These are phyloP conservation scores for Sporothrix dimorphospora DNA, from an alignment of 2,329 filamentous ascomycete genomes.

Conservation along the genomic window DNA sequence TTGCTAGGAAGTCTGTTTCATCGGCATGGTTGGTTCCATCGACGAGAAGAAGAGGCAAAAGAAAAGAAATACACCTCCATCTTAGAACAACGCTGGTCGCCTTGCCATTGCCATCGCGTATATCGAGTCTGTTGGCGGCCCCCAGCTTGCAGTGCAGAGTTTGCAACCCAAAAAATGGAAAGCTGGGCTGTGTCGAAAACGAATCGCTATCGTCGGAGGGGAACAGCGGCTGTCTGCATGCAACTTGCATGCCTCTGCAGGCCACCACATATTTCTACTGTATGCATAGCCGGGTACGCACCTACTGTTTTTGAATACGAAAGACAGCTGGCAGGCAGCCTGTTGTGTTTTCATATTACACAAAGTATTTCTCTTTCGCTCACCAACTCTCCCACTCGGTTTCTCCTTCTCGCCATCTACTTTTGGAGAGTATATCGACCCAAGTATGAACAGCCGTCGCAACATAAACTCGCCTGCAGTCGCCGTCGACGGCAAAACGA, in stretches of 20 bases:
- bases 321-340: constrained; percentile 13
- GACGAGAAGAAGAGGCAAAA: not conserved
- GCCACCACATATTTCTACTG: not conserved
- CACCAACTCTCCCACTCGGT: not conserved
- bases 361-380: too few species aligned
- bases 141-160: not conserved
- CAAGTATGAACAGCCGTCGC: not conserved
- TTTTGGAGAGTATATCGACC: not conserved
- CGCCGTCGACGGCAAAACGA: too few species aligned
- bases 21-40: not conserved
- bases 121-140: not conserved
- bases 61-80: not conserved
- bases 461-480: too few species aligned
- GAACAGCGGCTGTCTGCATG: constrained; percentile 8
- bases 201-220: not conserved
- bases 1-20: not conserved
- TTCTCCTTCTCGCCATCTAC: not conserved
- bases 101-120: not conserved
- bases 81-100: not conserved
- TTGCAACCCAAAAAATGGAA: not conserved
- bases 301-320: not conserved
- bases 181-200: not conserved
- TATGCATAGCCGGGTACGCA: constrained; percentile 6
- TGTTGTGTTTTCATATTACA: not conserved
- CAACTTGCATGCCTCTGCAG: not conserved